phyloP scores from a whole-genome alignment of 164 flowering plant genomes.

The Taxillus chinensis region DNA sequence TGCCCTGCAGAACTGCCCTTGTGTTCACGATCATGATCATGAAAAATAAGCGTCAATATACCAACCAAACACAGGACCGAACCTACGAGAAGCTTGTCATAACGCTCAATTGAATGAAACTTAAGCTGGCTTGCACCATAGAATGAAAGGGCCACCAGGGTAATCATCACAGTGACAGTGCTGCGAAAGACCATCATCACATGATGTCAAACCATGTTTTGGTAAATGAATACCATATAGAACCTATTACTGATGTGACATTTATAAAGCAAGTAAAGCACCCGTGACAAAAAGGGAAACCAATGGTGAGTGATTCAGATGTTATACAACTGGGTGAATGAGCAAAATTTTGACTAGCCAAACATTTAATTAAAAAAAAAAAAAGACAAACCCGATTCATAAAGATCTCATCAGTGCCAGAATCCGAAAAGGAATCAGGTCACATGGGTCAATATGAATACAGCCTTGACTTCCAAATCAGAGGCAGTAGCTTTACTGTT shows the following conservation, averaged over 20 bases:
- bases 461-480: no score
- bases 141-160: conserved; percentile 92
- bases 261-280: not conserved
- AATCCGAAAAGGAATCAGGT: no score
- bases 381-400: no score
- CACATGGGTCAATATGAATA: no score
- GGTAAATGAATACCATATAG: not conserved
- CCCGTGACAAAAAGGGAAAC: no score
- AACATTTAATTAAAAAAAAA: no score
- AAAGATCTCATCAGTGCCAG: no score
- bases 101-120: conserved; percentile 93
- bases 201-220: not conserved
- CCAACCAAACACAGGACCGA: conserved; percentile 91
- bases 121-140: conserved; percentile 97
- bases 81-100: conserved; percentile 96
- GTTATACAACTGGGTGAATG: no score
- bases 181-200: conserved; percentile 33
- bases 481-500: no score
- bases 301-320: no score
- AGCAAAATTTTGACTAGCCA: no score
- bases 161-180: conserved; percentile 91
- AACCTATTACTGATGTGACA: not conserved
- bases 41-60: conserved; percentile 73
- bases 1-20: conserved; percentile 28
- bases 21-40: conserved; percentile 54